phyloP scores from a whole-genome alignment of 140 eudicot genomes.

The Senecio squalidus region DNA sequence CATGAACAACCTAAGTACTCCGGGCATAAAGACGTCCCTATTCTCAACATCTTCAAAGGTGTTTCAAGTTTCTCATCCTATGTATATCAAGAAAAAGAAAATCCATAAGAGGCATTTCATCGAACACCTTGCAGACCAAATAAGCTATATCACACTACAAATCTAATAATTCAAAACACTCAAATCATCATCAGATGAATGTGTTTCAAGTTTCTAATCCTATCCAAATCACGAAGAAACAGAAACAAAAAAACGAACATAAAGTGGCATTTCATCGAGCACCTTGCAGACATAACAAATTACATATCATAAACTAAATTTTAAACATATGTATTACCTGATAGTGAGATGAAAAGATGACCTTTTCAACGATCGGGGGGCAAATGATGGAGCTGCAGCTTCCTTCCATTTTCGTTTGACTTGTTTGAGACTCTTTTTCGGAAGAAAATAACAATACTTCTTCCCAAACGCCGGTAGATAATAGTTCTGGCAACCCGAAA shows the following conservation, averaged over 20 bases:
- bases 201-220: too few relatives aligned
- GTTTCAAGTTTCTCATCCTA: conserved; percentile 34
- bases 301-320: too few relatives aligned
- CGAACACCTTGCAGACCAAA: conserved; percentile 13
- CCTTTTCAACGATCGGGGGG: conserved; percentile 23
- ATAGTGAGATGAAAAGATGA: not conserved
- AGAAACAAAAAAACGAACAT: too few relatives aligned
- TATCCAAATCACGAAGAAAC: too few relatives aligned
- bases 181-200: too few relatives aligned
- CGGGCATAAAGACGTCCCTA: conserved; percentile 16
- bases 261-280: too few relatives aligned
- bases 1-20: conserved; percentile 14
- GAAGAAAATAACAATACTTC: conserved; percentile 11
- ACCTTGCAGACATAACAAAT: too few relatives aligned
- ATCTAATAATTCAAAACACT: conserved; percentile 25
- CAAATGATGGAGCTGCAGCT: conserved; percentile 22
- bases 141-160: too few relatives aligned
- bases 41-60: conserved; percentile 14
- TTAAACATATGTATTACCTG: too few relatives aligned
- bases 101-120: conserved; percentile 19
- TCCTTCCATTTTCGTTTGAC: conserved; percentile 18
- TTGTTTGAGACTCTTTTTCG: conserved; percentile 28
- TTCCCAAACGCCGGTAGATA: conserved; percentile 30
- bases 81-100: conserved; percentile 23
- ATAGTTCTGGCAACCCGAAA: conserved; percentile 16